These are phyloP conservation scores for Hypoxylon sp. DNA, from an alignment of 2,329 filamentous ascomycete genomes.

Conservation along the genomic window DNA sequence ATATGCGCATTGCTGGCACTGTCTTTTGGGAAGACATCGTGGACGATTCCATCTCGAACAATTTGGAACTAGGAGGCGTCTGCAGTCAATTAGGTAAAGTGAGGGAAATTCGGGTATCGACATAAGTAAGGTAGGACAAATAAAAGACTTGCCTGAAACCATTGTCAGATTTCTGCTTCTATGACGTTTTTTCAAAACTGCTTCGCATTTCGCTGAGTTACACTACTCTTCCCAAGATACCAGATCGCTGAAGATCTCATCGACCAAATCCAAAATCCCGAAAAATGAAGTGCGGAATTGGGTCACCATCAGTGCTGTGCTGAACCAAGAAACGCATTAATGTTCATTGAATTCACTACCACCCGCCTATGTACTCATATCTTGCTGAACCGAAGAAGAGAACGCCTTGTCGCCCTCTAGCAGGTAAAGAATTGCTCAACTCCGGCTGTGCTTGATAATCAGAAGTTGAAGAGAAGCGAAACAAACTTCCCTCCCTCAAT, in stretches of 20 bases:
- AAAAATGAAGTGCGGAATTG: not conserved
- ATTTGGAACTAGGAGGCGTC: not conserved
- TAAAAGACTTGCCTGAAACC: not conserved
- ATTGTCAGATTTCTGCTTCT: not conserved
- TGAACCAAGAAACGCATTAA: constrained; percentile 3
- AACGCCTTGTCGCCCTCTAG: constrained; percentile 30
- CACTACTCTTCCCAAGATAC: not conserved
- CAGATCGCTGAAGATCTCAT: not conserved
- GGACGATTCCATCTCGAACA: not conserved
- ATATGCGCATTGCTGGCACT: not conserved
- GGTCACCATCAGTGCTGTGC: not conserved
- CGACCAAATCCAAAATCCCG: not conserved
- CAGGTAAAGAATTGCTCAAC: constrained; percentile 28
- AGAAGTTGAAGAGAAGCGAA: constrained; percentile 38
- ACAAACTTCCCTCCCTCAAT: constrained; percentile 21
- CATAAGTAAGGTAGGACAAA: not conserved
- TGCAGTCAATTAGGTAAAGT: not conserved
- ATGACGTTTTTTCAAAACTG: too few relatives aligned
- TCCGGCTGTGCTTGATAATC: constrained; percentile 32
- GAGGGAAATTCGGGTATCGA: not conserved
- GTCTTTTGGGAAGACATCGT: not conserved
- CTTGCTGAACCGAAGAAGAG: constrained; percentile 22
- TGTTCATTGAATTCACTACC: constrained; percentile 35
- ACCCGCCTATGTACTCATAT: constrained; percentile 37
- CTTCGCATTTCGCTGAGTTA: not conserved